Percentiles rank a stretch among this genome's conserved stretches.
These are phyloP conservation scores for Pseudomonodictys pantanalensis DNA, from an alignment of 495 filamentous ascomycete genomes.

Conservation along the genomic window DNA sequence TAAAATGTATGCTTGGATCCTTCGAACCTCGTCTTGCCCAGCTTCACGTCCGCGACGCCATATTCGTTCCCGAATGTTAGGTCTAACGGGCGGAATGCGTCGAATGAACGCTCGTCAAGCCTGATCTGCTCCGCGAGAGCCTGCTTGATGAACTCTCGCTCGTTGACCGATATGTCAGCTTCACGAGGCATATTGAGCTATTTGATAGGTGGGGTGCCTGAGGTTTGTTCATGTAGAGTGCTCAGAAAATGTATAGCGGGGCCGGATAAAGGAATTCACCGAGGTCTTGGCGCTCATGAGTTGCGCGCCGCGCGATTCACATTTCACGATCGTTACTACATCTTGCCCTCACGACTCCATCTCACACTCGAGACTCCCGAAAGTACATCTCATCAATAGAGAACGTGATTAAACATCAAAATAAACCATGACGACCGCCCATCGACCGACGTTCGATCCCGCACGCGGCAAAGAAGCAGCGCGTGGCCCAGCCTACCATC, in stretches of 20 bases:
- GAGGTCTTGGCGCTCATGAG: conserved; percentile 12
- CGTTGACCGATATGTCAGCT: conserved; percentile 53
- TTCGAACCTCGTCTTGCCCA: conserved; percentile 83
- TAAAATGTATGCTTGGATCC: not conserved
- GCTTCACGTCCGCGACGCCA: conserved; percentile 80
- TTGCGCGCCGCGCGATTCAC: not conserved
- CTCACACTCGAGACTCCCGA: not conserved
- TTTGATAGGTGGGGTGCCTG: conserved; percentile 3
- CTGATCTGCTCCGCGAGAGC: conserved; percentile 65
- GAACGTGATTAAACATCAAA: not conserved
- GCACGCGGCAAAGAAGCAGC: conserved; percentile 93
- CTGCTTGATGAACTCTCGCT: conserved; percentile 43
- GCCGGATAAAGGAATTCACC: conserved; percentile 13
- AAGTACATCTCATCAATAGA: not conserved
- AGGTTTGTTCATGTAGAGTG: not conserved
- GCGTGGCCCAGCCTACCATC: conserved; percentile 92
- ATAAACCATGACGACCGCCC: conserved; percentile 49
- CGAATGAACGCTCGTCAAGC: conserved; percentile 75
- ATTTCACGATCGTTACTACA: not conserved
- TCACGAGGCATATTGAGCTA: conserved; percentile 75
- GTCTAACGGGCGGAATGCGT: conserved; percentile 72
- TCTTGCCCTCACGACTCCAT: not conserved
- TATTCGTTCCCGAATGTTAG: conserved; percentile 86
- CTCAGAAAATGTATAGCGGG: conserved; percentile 20
- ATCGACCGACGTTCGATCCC: conserved; percentile 92